phyloP scores from a whole-genome alignment of 768 basidiomycete genomes.

The Termitomyces heimii region DNA sequence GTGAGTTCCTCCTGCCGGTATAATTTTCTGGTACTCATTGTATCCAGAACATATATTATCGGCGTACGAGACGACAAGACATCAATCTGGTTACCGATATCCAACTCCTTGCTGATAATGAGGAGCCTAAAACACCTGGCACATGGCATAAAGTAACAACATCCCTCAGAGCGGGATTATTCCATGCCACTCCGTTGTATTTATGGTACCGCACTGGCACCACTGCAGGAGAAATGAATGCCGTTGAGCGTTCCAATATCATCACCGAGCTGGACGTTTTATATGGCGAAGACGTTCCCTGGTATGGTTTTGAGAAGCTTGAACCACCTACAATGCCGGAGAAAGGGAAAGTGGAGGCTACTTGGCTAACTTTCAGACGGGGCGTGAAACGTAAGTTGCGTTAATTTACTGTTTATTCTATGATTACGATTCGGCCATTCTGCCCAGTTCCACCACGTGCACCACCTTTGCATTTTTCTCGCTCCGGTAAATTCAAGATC shows the following conservation, averaged over 20 bases:
- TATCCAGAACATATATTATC: conserved; percentile 65
- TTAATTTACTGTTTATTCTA: background rate
- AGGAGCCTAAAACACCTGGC: conserved; percentile 40
- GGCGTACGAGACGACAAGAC: conserved; percentile 79
- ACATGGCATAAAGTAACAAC: conserved; percentile 60
- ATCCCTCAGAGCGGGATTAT: conserved; percentile 62
- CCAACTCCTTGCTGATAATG: conserved; percentile 50
- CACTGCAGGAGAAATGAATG: conserved; percentile 53
- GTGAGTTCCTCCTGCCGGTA: conserved; percentile 28
- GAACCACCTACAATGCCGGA: conserved; percentile 50
- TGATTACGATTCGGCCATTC: conserved; percentile 3
- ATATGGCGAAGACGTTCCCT: conserved; percentile 78
- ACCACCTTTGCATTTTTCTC: conserved; percentile 77
- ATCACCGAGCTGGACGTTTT: conserved; percentile 92
- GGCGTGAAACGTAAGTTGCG: conserved; percentile 63
- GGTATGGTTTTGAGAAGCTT: conserved; percentile 82
- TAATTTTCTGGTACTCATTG: background rate
- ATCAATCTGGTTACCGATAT: conserved; percentile 76
- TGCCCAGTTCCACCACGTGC: conserved; percentile 59
- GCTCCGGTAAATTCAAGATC: conserved; percentile 81
- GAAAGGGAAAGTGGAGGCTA: conserved; percentile 38
- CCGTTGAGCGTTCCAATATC: conserved; percentile 50
- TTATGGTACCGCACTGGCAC: conserved; percentile 79
- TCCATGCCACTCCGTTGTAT: conserved; percentile 48
- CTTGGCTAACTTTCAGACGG: conserved; percentile 61